These are phyloP conservation scores for Cryptosporidium xiaoi DNA, from an alignment of 169 alveolate genomes.

Conservation along the genomic window DNA sequence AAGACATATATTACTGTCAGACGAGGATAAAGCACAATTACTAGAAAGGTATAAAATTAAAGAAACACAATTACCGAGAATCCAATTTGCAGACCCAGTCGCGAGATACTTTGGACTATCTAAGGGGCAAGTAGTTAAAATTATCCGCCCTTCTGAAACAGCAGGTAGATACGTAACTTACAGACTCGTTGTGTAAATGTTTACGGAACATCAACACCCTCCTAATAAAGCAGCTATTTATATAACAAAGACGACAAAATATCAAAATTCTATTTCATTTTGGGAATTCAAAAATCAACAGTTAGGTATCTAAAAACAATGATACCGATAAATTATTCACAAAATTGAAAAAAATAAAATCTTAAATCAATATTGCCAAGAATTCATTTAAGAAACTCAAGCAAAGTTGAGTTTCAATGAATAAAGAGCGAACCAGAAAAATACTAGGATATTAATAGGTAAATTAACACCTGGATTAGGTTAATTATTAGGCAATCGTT, in stretches of 20 bases:
- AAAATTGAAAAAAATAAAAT: neutral
- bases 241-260: neutral
- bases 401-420: conserved; percentile 53
- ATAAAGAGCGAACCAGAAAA: conserved; percentile 28
- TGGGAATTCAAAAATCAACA: neutral
- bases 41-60: conserved; percentile 92
- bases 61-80: conserved; percentile 96
- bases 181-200: conserved; percentile 86
- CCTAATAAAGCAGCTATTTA: neutral
- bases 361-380: neutral
- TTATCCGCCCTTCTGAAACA: conserved; percentile 97
- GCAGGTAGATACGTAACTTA: conserved; percentile 98
- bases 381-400: conserved; percentile 48
- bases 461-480: conserved; percentile 33
- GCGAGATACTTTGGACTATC: conserved; percentile 94
- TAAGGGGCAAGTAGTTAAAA: conserved; percentile 96
- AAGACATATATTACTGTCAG: conserved; percentile 92
- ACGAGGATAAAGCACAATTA: conserved; percentile 92
- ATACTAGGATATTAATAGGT: conserved; percentile 8
- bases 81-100: conserved; percentile 95
- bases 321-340: neutral
- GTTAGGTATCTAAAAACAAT: neutral
- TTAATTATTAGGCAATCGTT: neutral
- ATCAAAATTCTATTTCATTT: neutral
- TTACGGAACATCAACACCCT: too few species aligned